These are phyloP conservation scores for Nidularia sp. DNA, from an alignment of 768 basidiomycete genomes.

Conservation along the genomic window DNA sequence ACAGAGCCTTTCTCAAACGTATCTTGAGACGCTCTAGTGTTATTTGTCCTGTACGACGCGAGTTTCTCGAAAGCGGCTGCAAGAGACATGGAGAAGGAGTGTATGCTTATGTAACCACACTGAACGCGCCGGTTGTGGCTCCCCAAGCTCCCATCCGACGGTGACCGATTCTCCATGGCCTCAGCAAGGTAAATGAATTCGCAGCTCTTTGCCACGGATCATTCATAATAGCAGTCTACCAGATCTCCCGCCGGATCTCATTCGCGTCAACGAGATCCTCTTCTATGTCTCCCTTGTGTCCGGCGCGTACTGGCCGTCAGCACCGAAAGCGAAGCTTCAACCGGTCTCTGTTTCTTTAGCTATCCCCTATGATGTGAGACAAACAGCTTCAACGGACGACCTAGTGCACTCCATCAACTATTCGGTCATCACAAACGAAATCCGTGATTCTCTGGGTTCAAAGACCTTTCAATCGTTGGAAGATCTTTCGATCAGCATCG, in stretches of 20 bases:
- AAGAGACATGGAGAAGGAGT: constrained; percentile 32
- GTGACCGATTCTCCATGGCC: no score
- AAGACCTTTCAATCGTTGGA: constrained; percentile 39
- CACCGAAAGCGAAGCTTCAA: constrained; percentile 33
- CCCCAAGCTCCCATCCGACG: no score
- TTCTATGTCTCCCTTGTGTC: constrained; percentile 34
- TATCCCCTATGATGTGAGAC: constrained; percentile 45
- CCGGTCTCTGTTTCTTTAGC: constrained; percentile 49
- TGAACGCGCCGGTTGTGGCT: no score
- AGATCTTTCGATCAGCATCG: constrained; percentile 37
- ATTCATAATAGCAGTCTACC: not conserved
- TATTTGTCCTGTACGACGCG: constrained; percentile 48
- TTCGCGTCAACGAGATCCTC: constrained; percentile 46
- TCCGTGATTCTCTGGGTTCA: constrained; percentile 21
- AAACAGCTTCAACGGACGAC: constrained; percentile 49
- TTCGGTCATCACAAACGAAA: constrained; percentile 33
- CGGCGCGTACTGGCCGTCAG: constrained; percentile 43
- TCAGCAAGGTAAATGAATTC: no score
- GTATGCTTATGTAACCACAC: not conserved
- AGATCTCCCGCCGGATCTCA: constrained; percentile 13
- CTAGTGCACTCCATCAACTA: constrained; percentile 65
- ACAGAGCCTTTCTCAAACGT: constrained; percentile 48
- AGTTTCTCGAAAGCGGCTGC: constrained; percentile 46
- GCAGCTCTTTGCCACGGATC: no score
- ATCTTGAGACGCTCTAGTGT: constrained; percentile 53